A percentile compares a stretch with the other conserved stretches of the same genome.
Conservation (phyloP, 176 grass and related monocot genomes). For the Dactylis glomerata region DNA sequence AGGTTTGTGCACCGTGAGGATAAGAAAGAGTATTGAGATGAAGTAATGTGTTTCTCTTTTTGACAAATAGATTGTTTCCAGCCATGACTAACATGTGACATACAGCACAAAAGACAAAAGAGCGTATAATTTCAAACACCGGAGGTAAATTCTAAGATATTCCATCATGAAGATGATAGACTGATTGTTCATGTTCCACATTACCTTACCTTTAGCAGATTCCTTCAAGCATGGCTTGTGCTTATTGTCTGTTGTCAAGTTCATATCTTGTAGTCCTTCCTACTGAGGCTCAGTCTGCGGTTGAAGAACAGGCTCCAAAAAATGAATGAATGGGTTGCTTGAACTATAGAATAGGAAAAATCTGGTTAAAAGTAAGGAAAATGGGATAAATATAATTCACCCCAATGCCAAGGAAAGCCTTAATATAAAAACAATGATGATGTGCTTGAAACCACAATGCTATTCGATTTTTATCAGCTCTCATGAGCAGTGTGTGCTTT, state of each 20-base stretch:
- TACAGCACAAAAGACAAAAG: background rate
- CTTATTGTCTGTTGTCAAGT: conserved; percentile 39
- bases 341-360: background rate
- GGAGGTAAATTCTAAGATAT: background rate
- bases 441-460: conserved; percentile 41
- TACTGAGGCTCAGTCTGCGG: background rate
- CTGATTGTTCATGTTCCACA: background rate
- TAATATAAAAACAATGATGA: conserved; percentile 32
- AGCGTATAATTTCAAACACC: too few species aligned
- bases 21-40: background rate
- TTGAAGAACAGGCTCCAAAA: background rate
- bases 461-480: conserved; percentile 45
- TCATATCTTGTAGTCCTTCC: conserved; percentile 21
- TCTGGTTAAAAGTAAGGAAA: background rate
- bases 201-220: conserved; percentile 39
- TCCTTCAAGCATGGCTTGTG: conserved; percentile 39
- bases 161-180: background rate
- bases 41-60: background rate
- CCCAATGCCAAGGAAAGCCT: background rate
- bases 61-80: background rate
- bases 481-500: conserved; percentile 11
- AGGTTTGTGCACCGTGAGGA: background rate
- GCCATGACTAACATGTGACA: background rate
- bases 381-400: background rate
- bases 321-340: background rate